Evolutionary conservation across 2,329 filamentous ascomycete genomes (phyloP), one percentile per base, ranked within the genome.

Genomic region (Fusarium drepaniforme): DNA sequence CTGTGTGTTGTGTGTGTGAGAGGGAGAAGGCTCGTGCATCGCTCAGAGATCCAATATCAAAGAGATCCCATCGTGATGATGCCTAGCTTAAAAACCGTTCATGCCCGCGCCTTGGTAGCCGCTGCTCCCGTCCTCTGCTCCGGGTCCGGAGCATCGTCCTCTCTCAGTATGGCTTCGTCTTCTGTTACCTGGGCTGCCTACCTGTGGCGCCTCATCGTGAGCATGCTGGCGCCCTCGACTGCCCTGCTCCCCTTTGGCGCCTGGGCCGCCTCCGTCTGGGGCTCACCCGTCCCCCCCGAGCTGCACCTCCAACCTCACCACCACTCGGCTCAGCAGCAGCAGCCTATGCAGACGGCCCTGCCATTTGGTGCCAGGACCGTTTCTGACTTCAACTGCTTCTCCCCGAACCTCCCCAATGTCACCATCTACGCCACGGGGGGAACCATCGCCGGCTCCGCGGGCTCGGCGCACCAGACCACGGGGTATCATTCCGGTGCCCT

Each of bases 371-470:
- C 57, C 40, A 57, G 65, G n/a, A 37, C 53, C 28, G 67, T 71
- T 16, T 66, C 71, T 23, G 75, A 74, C 21, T 79, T 79, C 70
- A 72, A 78, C 70, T 79, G 78, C 68, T 65, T 78, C 75, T 73
- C 68, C 59, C 67, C 75, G 11, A 73, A 66, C 63, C 83, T 90
- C 0, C 88, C 88, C 12, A 90, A 90, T 75, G 82, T 91, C 62
- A 90, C 88, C 68, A 88, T 90, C 71, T 89, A 88, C 73, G 86
- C 86, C 8, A 90, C 87, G 8, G 89, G 89, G 18, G 90, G 90
- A 40, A 92, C 90, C 12, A 91, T 91, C 58, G 90, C 90, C 16
- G 88, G 88, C 3, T 84, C 85, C 68, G 87, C 85, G 1, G 80
- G 79, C n/a, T 85, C 83, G 42, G 85, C 85, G 28, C 85, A 84